These are phyloP conservation scores for Heritiera fomes DNA, from an alignment of 345 rosid species.

Conservation along the genomic window DNA sequence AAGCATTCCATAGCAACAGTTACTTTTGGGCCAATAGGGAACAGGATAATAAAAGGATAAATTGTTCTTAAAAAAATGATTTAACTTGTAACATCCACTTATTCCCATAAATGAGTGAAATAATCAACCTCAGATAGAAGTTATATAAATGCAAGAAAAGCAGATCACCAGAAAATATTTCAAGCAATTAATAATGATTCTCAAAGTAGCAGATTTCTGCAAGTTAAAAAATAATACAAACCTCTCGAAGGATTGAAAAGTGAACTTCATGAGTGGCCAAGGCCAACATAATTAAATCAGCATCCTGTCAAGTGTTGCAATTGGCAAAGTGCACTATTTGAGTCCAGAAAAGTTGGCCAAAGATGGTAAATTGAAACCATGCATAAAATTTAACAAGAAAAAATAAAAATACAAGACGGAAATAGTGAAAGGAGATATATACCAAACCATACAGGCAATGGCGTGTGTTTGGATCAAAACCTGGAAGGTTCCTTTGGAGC, in stretches of 20 bases:
- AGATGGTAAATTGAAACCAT: background rate
- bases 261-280: conserved; percentile 95
- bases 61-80: background rate
- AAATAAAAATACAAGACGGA: conserved; percentile 10
- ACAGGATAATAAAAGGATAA: background rate
- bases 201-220: background rate
- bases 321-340: conserved; percentile 2
- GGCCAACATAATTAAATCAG: conserved; percentile 95
- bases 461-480: conserved; percentile 81
- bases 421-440: conserved; percentile 37
- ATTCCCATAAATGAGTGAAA: background rate
- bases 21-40: background rate
- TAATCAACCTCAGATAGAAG: background rate
- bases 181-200: background rate
- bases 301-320: conserved; percentile 62
- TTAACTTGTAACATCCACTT: background rate
- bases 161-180: background rate
- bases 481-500: conserved; percentile 87
- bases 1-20: background rate
- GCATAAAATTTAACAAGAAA: conserved; percentile 2
- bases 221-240: conserved; percentile 27
- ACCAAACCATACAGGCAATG: conserved; percentile 99
- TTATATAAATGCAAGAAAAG: background rate
- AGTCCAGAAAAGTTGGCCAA: conserved; percentile 21
- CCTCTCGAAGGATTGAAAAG: conserved; percentile 97